A percentile compares a stretch with the other conserved stretches of the same genome.
Evolutionary conservation across 495 filamentous ascomycete genomes (phyloP).

Genomic region (Trichoderma parareesei): DNA sequence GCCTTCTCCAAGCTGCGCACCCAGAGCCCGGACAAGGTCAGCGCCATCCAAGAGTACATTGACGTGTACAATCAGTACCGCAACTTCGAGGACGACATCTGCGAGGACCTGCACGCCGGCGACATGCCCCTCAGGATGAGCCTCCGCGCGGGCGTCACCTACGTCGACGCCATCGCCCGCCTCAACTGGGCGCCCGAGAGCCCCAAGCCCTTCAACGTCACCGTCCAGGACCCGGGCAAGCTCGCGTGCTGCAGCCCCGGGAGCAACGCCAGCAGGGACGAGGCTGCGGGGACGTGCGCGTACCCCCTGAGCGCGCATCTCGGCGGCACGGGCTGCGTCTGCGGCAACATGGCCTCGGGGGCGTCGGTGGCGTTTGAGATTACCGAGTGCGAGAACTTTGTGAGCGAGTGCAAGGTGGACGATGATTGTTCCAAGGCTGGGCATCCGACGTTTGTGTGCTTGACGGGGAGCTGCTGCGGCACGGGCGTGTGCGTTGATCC

Average conservation of each 20-base stretch:
- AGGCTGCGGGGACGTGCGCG: neutral
- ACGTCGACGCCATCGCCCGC: neutral
- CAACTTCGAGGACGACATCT: slow-evolving; percentile 4
- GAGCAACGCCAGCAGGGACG: neutral
- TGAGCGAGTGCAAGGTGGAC: neutral
- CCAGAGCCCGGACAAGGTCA: neutral
- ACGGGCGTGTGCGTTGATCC: neutral
- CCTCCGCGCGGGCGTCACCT: slow-evolving; percentile 3
- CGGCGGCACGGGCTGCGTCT: neutral
- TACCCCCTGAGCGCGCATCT: neutral
- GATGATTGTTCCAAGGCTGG: slow-evolving; percentile 3
- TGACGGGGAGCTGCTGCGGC: neutral
- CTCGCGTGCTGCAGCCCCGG: slow-evolving; percentile 3
- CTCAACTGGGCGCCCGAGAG: slow-evolving; percentile 5
- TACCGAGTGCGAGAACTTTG: slow-evolving; percentile 6
- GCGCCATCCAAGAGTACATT: slow-evolving; percentile 5
- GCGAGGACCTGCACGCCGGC: neutral
- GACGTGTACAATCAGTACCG: neutral
- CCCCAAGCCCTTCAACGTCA: slow-evolving; percentile 3
- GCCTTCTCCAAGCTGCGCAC: slow-evolving; percentile 4
- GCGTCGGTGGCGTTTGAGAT: slow-evolving; percentile 6
- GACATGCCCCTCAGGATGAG: slow-evolving; percentile 6
- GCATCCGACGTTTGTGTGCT: neutral
- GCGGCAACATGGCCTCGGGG: slow-evolving; percentile 1
- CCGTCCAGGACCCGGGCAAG: neutral